phyloP scores from a whole-genome alignment of 768 basidiomycete genomes.

The Agaricus subrufescens region DNA sequence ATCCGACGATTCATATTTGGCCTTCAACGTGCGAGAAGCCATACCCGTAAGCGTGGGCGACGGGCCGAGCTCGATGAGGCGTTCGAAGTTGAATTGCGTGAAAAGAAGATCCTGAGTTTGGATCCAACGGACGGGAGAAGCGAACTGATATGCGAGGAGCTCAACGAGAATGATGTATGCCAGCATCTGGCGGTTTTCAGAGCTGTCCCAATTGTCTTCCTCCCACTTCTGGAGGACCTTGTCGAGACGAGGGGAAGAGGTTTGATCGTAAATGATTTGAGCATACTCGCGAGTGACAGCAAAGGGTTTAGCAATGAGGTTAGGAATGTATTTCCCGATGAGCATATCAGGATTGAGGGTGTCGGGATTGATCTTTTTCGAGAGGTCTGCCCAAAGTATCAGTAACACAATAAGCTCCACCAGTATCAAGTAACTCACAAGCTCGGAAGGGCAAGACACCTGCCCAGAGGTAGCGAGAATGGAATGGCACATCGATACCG shows the following conservation, averaged over 20 bases:
- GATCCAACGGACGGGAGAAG: slow-evolving; percentile 98
- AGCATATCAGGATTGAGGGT: slow-evolving; percentile 94
- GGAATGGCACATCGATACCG: slow-evolving; percentile 99
- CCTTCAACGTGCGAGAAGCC: slow-evolving; percentile 86
- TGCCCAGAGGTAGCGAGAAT: slow-evolving; percentile 98
- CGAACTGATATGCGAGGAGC: slow-evolving; percentile 95
- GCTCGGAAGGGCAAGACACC: slow-evolving; percentile 97
- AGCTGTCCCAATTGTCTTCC: slow-evolving; percentile 78
- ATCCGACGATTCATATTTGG: slow-evolving; percentile 89
- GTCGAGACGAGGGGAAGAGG: slow-evolving; percentile 90
- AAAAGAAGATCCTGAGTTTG: slow-evolving; percentile 97
- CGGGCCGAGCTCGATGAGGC: slow-evolving; percentile 93
- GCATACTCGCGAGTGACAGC: slow-evolving; percentile 82
- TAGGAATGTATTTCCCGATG: slow-evolving; percentile 94
- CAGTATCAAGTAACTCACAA: slow-evolving; percentile 46
- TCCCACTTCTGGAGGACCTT: slow-evolving; percentile 96
- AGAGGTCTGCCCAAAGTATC: slow-evolving; percentile 57
- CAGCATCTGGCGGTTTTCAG: slow-evolving; percentile 84
- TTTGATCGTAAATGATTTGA: slow-evolving; percentile 95
- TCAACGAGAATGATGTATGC: slow-evolving; percentile 97
- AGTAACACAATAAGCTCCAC: background rate
- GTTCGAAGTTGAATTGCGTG: slow-evolving; percentile 79
- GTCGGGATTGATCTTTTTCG: slow-evolving; percentile 93
- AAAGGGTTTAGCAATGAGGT: slow-evolving; percentile 88
- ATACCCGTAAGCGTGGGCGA: slow-evolving; percentile 95